A percentile compares a stretch with the other conserved stretches of the same genome.
Conservation (phyloP, 106 monocot species). For the Acorus gramineus region DNA sequence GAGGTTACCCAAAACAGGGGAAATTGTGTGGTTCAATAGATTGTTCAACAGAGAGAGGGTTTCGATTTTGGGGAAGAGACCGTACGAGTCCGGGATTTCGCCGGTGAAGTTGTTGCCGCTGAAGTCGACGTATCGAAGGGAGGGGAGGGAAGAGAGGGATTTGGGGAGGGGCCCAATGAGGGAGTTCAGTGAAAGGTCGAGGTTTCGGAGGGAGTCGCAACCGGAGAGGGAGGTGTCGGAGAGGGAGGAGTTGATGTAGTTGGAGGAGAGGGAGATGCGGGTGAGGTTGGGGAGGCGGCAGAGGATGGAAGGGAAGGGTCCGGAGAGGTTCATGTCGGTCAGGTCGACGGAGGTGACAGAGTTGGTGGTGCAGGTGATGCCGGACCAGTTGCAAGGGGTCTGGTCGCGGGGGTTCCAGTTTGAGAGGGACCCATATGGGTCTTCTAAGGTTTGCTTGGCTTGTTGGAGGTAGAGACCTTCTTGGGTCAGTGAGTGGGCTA, state of each 20-base stretch:
- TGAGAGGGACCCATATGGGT: slow-evolving; percentile 11
- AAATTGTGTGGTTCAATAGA: too few species aligned
- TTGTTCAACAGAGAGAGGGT: too few species aligned
- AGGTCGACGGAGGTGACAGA: not conserved
- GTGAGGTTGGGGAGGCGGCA: slow-evolving; percentile 11
- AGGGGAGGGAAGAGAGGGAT: too few species aligned
- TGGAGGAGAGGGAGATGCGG: slow-evolving; percentile 19
- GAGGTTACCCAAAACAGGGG: too few species aligned
- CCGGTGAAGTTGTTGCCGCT: too few species aligned
- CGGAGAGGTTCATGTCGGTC: slow-evolving; percentile 2
- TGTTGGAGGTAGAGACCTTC: slow-evolving; percentile 34
- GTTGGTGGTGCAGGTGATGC: slow-evolving; percentile 19
- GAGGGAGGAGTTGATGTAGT: not conserved
- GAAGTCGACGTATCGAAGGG: too few species aligned
- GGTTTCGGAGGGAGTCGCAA: slow-evolving; percentile 34
- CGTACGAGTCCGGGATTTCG: too few species aligned
- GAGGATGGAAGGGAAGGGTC: not conserved
- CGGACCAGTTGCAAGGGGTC: slow-evolving; percentile 46
- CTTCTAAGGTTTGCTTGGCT: slow-evolving; percentile 18
- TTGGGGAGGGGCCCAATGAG: too few species aligned
- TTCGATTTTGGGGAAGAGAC: too few species aligned
- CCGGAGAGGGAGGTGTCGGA: slow-evolving; percentile 30
- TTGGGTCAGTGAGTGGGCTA: slow-evolving; percentile 19
- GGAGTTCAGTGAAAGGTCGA: slow-evolving; percentile 23
- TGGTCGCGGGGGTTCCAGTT: slow-evolving; percentile 30